These are phyloP conservation scores for Phlyctochytrium bullatum DNA, from an alignment of 192 early-diverging fungal genomes.

Conservation along the genomic window DNA sequence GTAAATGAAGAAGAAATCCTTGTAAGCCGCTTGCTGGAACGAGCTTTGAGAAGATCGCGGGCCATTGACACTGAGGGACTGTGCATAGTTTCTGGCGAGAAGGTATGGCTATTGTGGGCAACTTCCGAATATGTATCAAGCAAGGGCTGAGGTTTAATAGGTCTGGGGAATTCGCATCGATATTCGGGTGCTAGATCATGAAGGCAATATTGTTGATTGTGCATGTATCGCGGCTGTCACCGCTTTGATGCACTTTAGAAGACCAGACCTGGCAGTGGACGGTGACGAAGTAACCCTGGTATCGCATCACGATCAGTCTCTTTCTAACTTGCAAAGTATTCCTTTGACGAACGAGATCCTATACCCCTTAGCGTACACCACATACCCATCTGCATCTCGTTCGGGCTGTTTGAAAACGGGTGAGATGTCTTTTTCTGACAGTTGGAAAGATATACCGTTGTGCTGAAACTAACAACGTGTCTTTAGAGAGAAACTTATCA, in stretches of 20 bases:
- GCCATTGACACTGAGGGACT: constrained; percentile 96
- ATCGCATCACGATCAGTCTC: constrained; percentile 14
- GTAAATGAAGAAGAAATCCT: constrained; percentile 81
- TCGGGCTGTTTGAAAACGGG: constrained; percentile 88
- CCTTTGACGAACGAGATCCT: constrained; percentile 80
- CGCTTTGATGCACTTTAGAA: constrained; percentile 83
- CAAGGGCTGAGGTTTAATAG: too few species aligned
- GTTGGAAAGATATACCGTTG: not conserved
- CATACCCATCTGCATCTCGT: constrained; percentile 89
- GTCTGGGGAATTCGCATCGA: constrained; percentile 93
- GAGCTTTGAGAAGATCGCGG: constrained; percentile 73
- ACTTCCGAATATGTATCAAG: constrained; percentile 1
- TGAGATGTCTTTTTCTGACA: constrained; percentile 27
- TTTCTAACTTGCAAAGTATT: constrained; percentile 57
- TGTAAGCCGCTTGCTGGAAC: constrained; percentile 84
- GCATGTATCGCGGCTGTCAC: constrained; percentile 88
- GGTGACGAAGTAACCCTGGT: constrained; percentile 87
- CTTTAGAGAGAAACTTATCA: constrained; percentile 44
- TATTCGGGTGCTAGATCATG: constrained; percentile 88
- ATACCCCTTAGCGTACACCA: constrained; percentile 96
- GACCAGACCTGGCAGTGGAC: constrained; percentile 94
- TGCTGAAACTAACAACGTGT: constrained; percentile 5
- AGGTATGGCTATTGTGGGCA: constrained; percentile 53
- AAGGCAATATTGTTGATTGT: constrained; percentile 91
- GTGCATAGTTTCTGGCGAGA: constrained; percentile 93